phyloP scores from a whole-genome alignment of 345 rosid species.

The Bruguiera sexangula region DNA sequence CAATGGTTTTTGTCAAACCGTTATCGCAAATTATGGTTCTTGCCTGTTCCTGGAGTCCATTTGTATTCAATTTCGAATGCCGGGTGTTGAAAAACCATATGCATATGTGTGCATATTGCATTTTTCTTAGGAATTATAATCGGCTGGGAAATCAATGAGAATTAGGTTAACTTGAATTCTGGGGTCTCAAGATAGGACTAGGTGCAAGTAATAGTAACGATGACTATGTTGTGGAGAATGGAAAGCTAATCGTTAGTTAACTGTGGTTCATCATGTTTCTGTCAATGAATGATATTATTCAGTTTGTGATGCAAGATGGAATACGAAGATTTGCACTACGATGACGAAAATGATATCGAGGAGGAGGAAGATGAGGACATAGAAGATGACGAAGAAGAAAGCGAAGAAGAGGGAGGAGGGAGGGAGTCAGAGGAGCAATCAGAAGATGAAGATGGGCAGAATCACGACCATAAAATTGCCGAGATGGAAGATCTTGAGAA shows the following conservation, averaged over 20 bases:
- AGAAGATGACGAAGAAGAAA: background rate
- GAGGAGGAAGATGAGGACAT: background rate
- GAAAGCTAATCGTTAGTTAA: background rate
- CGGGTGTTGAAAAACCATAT: too few relatives aligned
- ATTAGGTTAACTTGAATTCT: background rate
- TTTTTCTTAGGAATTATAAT: too few relatives aligned
- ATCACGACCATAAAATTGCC: constrained; percentile 33
- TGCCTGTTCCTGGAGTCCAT: too few relatives aligned
- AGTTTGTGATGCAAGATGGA: constrained; percentile 8
- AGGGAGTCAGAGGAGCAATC: constrained; percentile 17
- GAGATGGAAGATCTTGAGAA: constrained; percentile 87
- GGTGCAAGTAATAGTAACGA: background rate
- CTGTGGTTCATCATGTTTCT: background rate
- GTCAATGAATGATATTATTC: background rate
- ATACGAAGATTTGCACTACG: background rate
- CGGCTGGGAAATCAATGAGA: too few relatives aligned
- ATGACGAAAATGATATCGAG: background rate
- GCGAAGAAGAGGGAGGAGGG: background rate
- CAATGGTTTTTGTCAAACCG: too few relatives aligned
- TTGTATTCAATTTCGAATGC: too few relatives aligned
- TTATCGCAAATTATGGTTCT: too few relatives aligned
- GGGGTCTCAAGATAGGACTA: background rate
- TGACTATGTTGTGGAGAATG: constrained; percentile 1
- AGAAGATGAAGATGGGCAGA: constrained; percentile 18
- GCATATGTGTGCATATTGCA: too few relatives aligned